Base-by-base conservation (phyloP, 495 filamentous ascomycete species). In the Lasiosphaeria hispida region DNA sequence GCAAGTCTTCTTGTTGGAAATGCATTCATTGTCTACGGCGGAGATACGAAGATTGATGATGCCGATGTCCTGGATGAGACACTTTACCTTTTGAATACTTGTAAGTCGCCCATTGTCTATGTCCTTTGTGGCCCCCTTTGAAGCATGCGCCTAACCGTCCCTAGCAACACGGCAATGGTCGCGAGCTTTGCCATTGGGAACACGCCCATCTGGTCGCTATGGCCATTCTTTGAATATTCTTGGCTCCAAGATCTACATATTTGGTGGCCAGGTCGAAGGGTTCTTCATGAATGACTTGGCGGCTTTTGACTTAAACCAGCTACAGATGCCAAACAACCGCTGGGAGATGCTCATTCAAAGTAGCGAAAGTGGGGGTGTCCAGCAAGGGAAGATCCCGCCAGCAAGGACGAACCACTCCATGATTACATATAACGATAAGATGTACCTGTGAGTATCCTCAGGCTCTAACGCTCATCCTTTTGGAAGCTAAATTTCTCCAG, bases 211-310 rank as follows among this genome's bases (percentile, higher is more conserved):
- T 30, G 95, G 95, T 55, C 87, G 95, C 56, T 99, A 99, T 66
- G 95, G 95, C 1, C 95, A 99, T 70, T 95, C 95, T 0, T 69
- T 99, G 49, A 97, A 97, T 63, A 97, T 97, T 53, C 72, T 99
- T 7, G 92, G 94, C 10, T 97, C 95, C 19, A 96, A 91, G 66
- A 88, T 99, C 34, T 99, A 92, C 71, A 86, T 97, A 7, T 99
- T 99, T 68, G 95, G 95, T 59, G 95, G 95, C 43, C 95, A 99
- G 67, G 94, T 97, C 0, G 95, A 97, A 72, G 92, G 91, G 1
- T 90, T 87, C 69, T 99, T 97, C 65, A 97, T 97, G 83, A 97
- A 99, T 60, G 95, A 99, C 66, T 72, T 99, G n/a, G 81, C 93
- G 34, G 92, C 94, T 7, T 99, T 99, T 64, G 95, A 99, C 69